phyloP scores from a whole-genome alignment of 2,329 filamentous ascomycete genomes.

The Trichoderma arundinaceum region DNA sequence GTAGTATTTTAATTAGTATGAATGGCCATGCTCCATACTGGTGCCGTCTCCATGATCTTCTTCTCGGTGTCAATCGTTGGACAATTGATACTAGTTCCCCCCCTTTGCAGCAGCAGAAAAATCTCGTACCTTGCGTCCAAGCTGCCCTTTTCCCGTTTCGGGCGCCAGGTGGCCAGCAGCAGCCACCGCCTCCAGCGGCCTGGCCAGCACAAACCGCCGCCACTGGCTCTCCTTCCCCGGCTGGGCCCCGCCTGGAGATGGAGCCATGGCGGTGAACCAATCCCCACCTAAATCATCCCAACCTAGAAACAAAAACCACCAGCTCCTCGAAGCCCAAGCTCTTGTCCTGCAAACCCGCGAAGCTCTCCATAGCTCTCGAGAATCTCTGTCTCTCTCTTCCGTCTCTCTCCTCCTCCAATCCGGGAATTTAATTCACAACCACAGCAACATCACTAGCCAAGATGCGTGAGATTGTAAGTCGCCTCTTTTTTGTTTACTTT shows the following conservation, averaged over 20 bases:
- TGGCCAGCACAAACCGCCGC: slow-evolving; percentile 6
- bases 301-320: slow-evolving; percentile 28
- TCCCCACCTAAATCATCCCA: slow-evolving; percentile 22
- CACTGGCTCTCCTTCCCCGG: slow-evolving; percentile 23
- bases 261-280: slow-evolving; percentile 40
- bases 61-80: too few relatives aligned
- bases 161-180: slow-evolving; percentile 5
- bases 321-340: slow-evolving; percentile 29
- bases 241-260: slow-evolving; percentile 23
- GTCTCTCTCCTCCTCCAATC: slow-evolving; percentile 33
- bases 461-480: slow-evolving; percentile 74
- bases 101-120: too few relatives aligned
- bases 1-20: too few relatives aligned
- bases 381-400: slow-evolving; percentile 33
- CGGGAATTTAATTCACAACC: slow-evolving; percentile 35
- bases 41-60: too few relatives aligned
- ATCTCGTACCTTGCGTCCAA: background rate
- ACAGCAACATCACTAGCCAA: slow-evolving; percentile 46
- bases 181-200: slow-evolving; percentile 4
- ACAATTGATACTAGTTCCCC: too few relatives aligned
- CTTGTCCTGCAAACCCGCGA: slow-evolving; percentile 40
- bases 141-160: slow-evolving; percentile 2
- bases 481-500: slow-evolving; percentile 20
- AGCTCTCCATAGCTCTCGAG: slow-evolving; percentile 45
- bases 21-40: too few relatives aligned